A percentile compares a stretch with the other conserved stretches of the same genome.
Evolutionary conservation across 2,329 filamentous ascomycete genomes (phyloP).

Genomic region (Akanthomyces lecanii): DNA sequence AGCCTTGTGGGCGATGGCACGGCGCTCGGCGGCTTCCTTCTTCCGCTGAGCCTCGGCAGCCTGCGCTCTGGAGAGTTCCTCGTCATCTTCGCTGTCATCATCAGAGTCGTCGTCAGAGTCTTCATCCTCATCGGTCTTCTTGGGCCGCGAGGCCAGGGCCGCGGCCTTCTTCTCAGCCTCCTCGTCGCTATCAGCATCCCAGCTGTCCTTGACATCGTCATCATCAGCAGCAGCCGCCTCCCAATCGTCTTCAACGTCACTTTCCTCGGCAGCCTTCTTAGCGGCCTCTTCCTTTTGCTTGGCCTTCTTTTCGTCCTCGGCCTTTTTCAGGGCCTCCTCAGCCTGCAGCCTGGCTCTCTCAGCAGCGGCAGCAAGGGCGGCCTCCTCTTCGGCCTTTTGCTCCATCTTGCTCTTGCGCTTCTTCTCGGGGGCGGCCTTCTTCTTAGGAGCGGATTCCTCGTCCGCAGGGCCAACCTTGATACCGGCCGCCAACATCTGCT

Average conservation of each 20-base stretch:
- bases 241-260: slow-evolving; percentile 78
- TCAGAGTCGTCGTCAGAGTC: slow-evolving; percentile 28
- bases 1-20: slow-evolving; percentile 86
- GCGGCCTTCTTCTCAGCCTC: slow-evolving; percentile 47
- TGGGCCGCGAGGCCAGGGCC: slow-evolving; percentile 10
- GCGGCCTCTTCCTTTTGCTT: slow-evolving; percentile 54
- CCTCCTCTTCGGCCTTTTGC: slow-evolving; percentile 70
- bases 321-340: slow-evolving; percentile 60
- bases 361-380: slow-evolving; percentile 72
- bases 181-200: slow-evolving; percentile 82
- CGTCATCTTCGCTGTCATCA: slow-evolving; percentile 59
- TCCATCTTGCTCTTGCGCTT: slow-evolving; percentile 66
- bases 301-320: slow-evolving; percentile 56
- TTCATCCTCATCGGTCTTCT: slow-evolving; percentile 36
- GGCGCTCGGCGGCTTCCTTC: slow-evolving; percentile 80
- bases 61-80: slow-evolving; percentile 69
- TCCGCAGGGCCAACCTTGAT: slow-evolving; percentile 65
- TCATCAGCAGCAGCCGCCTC: slow-evolving; percentile 76
- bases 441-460: slow-evolving; percentile 60
- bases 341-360: slow-evolving; percentile 65
- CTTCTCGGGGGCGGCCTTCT: slow-evolving; percentile 74
- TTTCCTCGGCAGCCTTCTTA: slow-evolving; percentile 50
- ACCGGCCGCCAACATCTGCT: slow-evolving; percentile 79
- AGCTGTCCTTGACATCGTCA: slow-evolving; percentile 84
- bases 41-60: slow-evolving; percentile 73